Conservation (phyloP, 2,329 filamentous ascomycete genomes). For the Diaporthe amygdali region DNA sequence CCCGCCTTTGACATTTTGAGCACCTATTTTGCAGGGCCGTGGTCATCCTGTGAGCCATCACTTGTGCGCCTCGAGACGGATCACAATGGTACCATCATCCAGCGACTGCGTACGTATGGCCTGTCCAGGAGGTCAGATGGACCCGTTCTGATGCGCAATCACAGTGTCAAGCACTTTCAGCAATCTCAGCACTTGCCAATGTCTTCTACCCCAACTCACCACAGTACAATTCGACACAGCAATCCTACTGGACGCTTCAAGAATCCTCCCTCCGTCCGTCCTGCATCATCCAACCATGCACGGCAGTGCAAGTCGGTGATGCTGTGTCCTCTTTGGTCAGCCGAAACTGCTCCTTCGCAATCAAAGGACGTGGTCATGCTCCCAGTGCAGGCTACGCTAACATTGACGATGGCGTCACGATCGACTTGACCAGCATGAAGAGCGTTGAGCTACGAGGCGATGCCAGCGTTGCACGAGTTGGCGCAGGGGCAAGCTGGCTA, state of each 20-base stretch:
- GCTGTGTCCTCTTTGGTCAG: not conserved
- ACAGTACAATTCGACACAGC: not conserved
- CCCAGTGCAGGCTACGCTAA: slow-evolving; percentile 14
- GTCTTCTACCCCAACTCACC: slow-evolving; percentile 1
- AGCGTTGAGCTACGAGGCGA: not conserved
- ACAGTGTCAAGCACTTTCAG: slow-evolving; percentile 2
- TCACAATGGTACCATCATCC: not conserved
- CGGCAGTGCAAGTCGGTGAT: not conserved
- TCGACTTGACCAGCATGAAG: slow-evolving; percentile 11
- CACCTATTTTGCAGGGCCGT: not conserved
- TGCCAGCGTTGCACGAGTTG: not conserved
- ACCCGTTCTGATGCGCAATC: not conserved
- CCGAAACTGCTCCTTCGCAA: slow-evolving; percentile 1
- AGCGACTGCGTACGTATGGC: not conserved
- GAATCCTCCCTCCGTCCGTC: not conserved
- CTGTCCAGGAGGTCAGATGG: not conserved
- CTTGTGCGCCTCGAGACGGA: not conserved
- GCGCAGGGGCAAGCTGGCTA: slow-evolving; percentile 3
- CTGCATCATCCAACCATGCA: not conserved
- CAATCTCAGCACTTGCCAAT: not conserved
- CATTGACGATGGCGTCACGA: slow-evolving; percentile 9
- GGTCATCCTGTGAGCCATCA: not conserved
- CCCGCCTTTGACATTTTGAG: not conserved
- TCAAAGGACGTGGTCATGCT: slow-evolving; percentile 11
- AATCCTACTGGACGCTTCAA: slow-evolving; percentile 13